Evolutionary conservation across 176 grass and related monocot genomes (phyloP).

Genomic region (Zea mays): Zm-B73-REFERENCE-NAM-5.0 NC_050098.1:181617001-181617500

Average conservation of each 20-base stretch:
- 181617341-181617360: constrained; percentile 40
- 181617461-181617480: not conserved
- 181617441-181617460: constrained; percentile 34
- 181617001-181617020: not conserved
- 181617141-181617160: not conserved
- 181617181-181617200: constrained; percentile 50
- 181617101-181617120: constrained; percentile 34
- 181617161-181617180: not conserved
- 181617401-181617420: not conserved
- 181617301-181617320: constrained; percentile 25
- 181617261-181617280: not conserved
- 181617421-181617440: not conserved
- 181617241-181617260: not conserved
- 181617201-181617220: constrained; percentile 35
- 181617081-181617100: not conserved
- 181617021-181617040: constrained; percentile 36
- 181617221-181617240: not conserved
- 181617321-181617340: constrained; percentile 31
- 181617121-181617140: not conserved
- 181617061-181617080: constrained; percentile 23
- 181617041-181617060: constrained; percentile 40
- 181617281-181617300: constrained; percentile 32
- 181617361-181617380: not conserved
- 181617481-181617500: constrained; percentile 69
- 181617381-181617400: not conserved